Base-by-base conservation (phyloP, 495 filamentous ascomycete species). In the Cercophora sp. region DNA sequence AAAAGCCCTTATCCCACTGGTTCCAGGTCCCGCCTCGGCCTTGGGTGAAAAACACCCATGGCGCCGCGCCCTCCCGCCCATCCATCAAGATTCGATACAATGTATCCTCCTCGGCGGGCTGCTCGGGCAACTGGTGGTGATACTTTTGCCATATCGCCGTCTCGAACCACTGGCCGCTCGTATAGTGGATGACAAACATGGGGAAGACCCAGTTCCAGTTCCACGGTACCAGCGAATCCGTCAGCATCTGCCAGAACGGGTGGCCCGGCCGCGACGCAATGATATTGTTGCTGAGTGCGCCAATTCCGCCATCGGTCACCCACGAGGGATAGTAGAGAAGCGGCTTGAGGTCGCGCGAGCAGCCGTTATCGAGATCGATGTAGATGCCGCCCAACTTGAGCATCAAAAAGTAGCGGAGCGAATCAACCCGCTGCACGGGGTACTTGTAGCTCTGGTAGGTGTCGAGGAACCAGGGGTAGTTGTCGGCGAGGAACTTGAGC, bases 341-440 rank as follows among this genome's bases (percentile, higher is more conserved):
- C 48, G 88, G 88, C 55, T 91, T 86, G 45, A 93, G 77, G 23
- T 82, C 81, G 50, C 87, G 84, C 54, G 87, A 84, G 70, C 89
- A 95, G 56, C 89, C 88, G 74, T 92, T 87, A 63, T 93, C 89
- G 24, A 94, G 74, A 64, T 94, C 89, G 49, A 95, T 85, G 62
- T 95, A 95, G 37, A 91, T 85, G 23, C 89, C 89, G 32, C 90
- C 89, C 62, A 80, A 94, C 62, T 88, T 82, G 10, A 80, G 79
- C 31, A 95, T 75, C 8, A 92, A 78, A 58, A 95, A 95, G 69
- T 92, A 93, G 10, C 89, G 82, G 47, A 95, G 91, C 8, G 86
- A 75, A 62, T 94, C 89, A 23, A 87, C 87, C 39, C 89, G 87
- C 67, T 93, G 87, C 54, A 93, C 91, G 2, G 84, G 83, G 59